Conservation (phyloP, 2,329 filamentous ascomycete species). For the Colletotrichum sidae region DNA sequence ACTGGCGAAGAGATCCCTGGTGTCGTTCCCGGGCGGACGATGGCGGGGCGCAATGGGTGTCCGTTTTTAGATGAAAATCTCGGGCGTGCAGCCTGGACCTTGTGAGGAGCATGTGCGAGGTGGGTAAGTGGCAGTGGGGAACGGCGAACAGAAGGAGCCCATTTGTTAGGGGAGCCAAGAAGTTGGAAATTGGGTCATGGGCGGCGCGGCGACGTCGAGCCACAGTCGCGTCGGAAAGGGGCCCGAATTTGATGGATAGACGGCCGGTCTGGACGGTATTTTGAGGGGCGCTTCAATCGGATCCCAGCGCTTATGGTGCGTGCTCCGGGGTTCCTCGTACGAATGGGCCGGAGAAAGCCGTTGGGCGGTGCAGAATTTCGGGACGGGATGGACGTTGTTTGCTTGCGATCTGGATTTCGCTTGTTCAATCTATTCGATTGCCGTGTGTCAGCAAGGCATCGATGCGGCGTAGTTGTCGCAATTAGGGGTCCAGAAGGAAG, state of each 20-base stretch:
- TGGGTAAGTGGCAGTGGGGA: constrained; percentile 21
- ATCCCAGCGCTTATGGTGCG: background rate
- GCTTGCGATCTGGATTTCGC: too few species aligned
- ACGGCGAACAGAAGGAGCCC: background rate
- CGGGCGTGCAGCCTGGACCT: constrained; percentile 8
- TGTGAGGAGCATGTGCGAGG: background rate
- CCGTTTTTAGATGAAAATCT: constrained; percentile 24
- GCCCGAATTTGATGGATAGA: constrained; percentile 1
- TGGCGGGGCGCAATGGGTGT: constrained; percentile 2
- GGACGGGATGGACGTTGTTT: too few species aligned
- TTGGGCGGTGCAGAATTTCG: background rate
- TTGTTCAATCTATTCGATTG: too few species aligned
- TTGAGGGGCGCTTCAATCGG: constrained; percentile 11
- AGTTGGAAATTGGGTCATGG: constrained; percentile 26
- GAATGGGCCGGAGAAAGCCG: constrained; percentile 10
- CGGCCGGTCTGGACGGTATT: constrained; percentile 12
- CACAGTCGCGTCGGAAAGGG: constrained; percentile 18
- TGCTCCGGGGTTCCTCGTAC: constrained; percentile 9
- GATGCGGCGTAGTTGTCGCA: too few species aligned
- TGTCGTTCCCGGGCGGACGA: constrained; percentile 19
- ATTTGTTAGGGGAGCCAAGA: constrained; percentile 24
- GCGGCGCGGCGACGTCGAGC: constrained; percentile 17
- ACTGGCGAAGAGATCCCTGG: constrained; percentile 23
- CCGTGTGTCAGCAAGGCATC: too few species aligned
- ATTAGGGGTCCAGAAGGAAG: too few species aligned